These are phyloP conservation scores for Verticillium albo-atrum DNA, from an alignment of 2,329 filamentous ascomycete species.

Conservation along the genomic window DNA sequence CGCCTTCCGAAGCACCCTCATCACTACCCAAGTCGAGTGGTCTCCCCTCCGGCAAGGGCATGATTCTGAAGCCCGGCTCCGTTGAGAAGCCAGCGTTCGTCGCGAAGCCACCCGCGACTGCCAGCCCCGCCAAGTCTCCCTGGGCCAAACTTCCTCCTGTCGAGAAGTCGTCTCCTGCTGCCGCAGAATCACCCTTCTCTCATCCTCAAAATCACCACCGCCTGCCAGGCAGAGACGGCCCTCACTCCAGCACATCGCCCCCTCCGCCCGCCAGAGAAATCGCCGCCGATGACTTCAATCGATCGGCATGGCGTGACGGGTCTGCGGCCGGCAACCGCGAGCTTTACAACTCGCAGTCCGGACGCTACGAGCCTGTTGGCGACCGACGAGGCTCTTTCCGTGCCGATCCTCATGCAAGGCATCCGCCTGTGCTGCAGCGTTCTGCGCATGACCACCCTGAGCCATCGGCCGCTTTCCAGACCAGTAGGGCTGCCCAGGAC, in stretches of 20 bases:
- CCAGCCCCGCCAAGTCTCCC: constrained; percentile 77
- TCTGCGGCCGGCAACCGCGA: constrained; percentile 62
- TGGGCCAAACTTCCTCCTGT: constrained; percentile 86
- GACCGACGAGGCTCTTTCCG: constrained; percentile 70
- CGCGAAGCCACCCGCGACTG: constrained; percentile 63
- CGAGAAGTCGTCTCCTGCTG: constrained; percentile 70
- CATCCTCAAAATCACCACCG: constrained; percentile 19
- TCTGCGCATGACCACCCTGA: constrained; percentile 67
- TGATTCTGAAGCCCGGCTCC: constrained; percentile 59
- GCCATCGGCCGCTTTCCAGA: constrained; percentile 83
- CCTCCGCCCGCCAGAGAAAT: constrained; percentile 69
- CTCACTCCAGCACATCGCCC: constrained; percentile 48
- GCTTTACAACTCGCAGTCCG: constrained; percentile 91
- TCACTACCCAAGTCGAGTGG: constrained; percentile 39
- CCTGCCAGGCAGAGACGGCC: constrained; percentile 13
- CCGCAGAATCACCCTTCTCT: constrained; percentile 47
- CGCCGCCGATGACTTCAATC: constrained; percentile 87
- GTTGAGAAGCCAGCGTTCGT: constrained; percentile 69
- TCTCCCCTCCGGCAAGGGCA: constrained; percentile 51
- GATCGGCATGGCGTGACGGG: constrained; percentile 75
- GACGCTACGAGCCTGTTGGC: constrained; percentile 82
- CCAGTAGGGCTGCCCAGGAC: constrained; percentile 63
- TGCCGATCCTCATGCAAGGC: constrained; percentile 62
- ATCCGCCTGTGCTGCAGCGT: constrained; percentile 76
- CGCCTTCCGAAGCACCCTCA: constrained; percentile 25